Percentiles rank a stretch among this genome's conserved stretches.
These are phyloP conservation scores for Tylopilus vinaceipallidus DNA, from an alignment of 768 basidiomycete genomes.

Conservation along the genomic window DNA sequence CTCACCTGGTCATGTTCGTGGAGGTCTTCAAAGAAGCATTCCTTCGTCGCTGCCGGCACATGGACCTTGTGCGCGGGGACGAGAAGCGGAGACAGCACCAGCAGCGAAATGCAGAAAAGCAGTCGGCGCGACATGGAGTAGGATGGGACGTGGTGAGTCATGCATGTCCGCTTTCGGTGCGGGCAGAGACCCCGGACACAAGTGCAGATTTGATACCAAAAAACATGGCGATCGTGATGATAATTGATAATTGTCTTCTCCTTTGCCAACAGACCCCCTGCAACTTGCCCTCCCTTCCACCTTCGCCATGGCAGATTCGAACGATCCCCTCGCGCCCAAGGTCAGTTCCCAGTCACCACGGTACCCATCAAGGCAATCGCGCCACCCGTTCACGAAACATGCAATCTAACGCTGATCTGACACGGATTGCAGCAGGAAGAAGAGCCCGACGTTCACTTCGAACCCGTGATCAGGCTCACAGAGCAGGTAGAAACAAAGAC, in stretches of 20 bases:
- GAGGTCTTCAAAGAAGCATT: slow-evolving; percentile 96
- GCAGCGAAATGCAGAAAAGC: slow-evolving; percentile 42
- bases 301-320: slow-evolving; percentile 52
- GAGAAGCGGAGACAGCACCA: slow-evolving; percentile 32
- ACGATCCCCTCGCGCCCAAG: slow-evolving; percentile 69
- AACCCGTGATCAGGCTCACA: slow-evolving; percentile 95
- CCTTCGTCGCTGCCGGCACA: slow-evolving; percentile 76
- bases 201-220: slow-evolving; percentile 4
- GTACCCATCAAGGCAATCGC: slow-evolving; percentile 26
- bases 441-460: slow-evolving; percentile 87
- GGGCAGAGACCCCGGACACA: slow-evolving; percentile 27
- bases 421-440: slow-evolving; percentile 48
- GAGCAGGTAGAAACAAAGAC: slow-evolving; percentile 96
- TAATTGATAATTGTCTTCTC: slow-evolving; percentile 23
- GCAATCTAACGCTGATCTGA: slow-evolving; percentile 26
- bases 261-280: slow-evolving; percentile 12
- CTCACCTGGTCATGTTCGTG: slow-evolving; percentile 85
- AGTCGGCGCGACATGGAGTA: slow-evolving; percentile 33
- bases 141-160: background rate
- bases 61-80: slow-evolving; percentile 68
- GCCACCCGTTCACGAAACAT: slow-evolving; percentile 28
- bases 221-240: slow-evolving; percentile 25
- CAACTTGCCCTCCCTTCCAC: slow-evolving; percentile 10
- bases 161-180: slow-evolving; percentile 11
- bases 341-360: slow-evolving; percentile 40